Base-by-base conservation (phyloP, 257 asterid genomes). In the Linderniella brevidens region DNA sequence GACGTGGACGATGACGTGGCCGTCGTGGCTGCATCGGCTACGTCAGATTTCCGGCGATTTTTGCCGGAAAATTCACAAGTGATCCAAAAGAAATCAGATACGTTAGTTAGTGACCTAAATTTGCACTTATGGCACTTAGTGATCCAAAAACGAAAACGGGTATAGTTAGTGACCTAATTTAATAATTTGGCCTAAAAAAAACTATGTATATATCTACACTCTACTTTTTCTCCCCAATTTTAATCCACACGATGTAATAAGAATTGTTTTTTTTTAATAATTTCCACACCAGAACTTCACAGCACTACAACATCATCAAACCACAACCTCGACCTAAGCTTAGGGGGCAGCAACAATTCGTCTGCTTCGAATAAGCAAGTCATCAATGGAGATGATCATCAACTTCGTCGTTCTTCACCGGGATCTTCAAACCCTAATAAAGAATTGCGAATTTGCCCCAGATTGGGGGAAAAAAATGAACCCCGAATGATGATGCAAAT, bases 271-370 rank as follows among this genome's bases (percentile, higher is more conserved):
- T 25, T 0, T 53, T 6, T n/a, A n/a, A n/a, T n/a, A n/a, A n/a
- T n/a, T 5, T 42, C 12, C 37, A 13, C 25, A 17, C 41, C 75
- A 78, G 92, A 87, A 59, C 52, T 76, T 8, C 67, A 72, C 32
- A 25, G 32, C 13, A 64, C 54, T 13, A 18, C 48, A 11, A 25
- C 49, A 45, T 71, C 63, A 15, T 56, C 67, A 11, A 90, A 71
- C 35, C 93, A 84, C 66, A 78, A 76, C 58, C 76, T 88, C 13
- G 98, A 88, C 49, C 60, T 88, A 51, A 78, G 98, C 63, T 59
- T 88, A 64, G 98, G 98, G 13, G 32, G 32, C 32, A 25, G 6
- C 32, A 25, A 25, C 32, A 74, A 62, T 57, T 76, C 87, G 0
- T 57, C 64, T 53, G 56, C 82, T 0, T 70, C 57, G 40, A 68